phyloP scores from a whole-genome alignment of 2,329 filamentous ascomycete genomes.

The Phoma sp. region DNA sequence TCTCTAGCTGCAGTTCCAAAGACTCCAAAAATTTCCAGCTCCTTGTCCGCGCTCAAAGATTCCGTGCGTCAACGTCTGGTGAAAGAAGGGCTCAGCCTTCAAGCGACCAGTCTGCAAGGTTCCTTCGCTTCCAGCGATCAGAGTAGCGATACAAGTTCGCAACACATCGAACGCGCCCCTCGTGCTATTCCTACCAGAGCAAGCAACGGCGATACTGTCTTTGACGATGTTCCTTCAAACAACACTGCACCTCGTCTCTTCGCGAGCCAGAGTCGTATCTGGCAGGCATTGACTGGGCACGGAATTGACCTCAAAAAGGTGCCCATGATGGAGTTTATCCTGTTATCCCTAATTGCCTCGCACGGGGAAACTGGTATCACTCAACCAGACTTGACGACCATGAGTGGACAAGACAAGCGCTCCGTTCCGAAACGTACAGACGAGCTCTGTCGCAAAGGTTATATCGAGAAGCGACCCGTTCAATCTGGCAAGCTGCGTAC shows the following conservation, averaged over 20 bases:
- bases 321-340: constrained; percentile 60
- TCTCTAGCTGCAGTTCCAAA: background rate
- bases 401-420: constrained; percentile 68
- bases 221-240: constrained; percentile 32
- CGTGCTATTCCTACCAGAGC: constrained; percentile 19
- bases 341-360: constrained; percentile 65
- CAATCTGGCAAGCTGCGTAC: constrained; percentile 56
- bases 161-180: constrained; percentile 8
- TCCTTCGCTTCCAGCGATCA: background rate
- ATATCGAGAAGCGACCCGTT: constrained; percentile 61
- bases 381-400: constrained; percentile 61
- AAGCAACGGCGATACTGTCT: constrained; percentile 22
- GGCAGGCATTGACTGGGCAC: constrained; percentile 66
- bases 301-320: constrained; percentile 61
- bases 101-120: background rate
- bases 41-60: constrained; percentile 22
- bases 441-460: constrained; percentile 61
- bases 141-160: background rate
- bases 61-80: constrained; percentile 28
- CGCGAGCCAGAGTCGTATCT: constrained; percentile 62
- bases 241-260: constrained; percentile 40
- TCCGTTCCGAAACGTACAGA: constrained; percentile 68
- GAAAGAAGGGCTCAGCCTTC: constrained; percentile 8
- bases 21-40: constrained; percentile 16
- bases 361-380: constrained; percentile 61